phyloP scores from a whole-genome alignment of 2,329 filamentous ascomycete species.

The Aspergillus viridinutans region DNA sequence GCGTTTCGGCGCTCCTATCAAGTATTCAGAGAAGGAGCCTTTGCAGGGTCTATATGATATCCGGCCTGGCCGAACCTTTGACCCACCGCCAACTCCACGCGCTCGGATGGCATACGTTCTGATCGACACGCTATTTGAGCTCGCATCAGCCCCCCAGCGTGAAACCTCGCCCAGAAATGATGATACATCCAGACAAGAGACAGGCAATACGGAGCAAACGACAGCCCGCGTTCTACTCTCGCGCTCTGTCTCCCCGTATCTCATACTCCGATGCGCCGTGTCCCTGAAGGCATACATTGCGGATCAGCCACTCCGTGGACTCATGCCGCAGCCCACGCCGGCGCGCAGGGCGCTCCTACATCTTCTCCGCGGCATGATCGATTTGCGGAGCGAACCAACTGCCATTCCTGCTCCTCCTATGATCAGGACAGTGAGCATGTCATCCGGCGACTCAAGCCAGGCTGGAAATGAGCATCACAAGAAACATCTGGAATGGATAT shows the following conservation, averaged over 20 bases:
- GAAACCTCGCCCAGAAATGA: conserved; percentile 14
- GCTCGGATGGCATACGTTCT: conserved; percentile 74
- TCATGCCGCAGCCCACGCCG: conserved; percentile 80
- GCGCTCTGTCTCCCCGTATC: conserved; percentile 69
- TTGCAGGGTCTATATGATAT: conserved; percentile 60
- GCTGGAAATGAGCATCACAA: conserved; percentile 48
- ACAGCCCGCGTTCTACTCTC: conserved; percentile 59
- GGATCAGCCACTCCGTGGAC: conserved; percentile 83
- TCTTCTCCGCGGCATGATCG: conserved; percentile 62
- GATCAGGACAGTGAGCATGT: conserved; percentile 10
- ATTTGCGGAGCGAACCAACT: conserved; percentile 63
- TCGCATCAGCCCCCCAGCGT: conserved; percentile 53
- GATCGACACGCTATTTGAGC: conserved; percentile 70
- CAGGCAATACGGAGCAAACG: conserved; percentile 20
- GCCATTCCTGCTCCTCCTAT: conserved; percentile 56
- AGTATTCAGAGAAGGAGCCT: conserved; percentile 44
- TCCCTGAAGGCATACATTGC: conserved; percentile 81
- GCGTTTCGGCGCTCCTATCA: conserved; percentile 53
- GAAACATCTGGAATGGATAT: conserved; percentile 76
- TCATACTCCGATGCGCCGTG: conserved; percentile 76
- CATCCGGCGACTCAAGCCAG: conserved; percentile 45
- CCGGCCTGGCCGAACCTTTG: conserved; percentile 68
- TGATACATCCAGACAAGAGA: conserved; percentile 2
- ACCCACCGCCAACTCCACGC: conserved; percentile 61
- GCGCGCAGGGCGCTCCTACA: conserved; percentile 76